Base-by-base conservation (phyloP, 2,329 filamentous ascomycete genomes). In the Lizonia empirigonia region DNA sequence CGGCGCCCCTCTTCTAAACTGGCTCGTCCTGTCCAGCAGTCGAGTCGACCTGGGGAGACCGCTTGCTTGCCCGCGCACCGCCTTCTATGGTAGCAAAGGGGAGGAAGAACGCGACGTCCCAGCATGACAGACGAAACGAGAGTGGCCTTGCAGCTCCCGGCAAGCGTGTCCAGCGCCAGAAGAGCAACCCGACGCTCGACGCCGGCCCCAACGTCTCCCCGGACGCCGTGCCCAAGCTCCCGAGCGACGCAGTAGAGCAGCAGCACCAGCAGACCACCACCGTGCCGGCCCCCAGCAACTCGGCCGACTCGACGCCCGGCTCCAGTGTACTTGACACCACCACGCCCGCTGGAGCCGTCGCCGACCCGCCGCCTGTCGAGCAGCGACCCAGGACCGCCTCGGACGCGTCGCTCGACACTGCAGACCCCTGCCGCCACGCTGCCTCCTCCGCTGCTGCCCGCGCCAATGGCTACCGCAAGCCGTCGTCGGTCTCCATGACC, bases 141-240 rank as follows among this genome's bases (percentile, higher is more conserved):
- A 91, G 90, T 87, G 91, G 90, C 70, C 81, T 91, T 74, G 88
- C 91, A 81, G 86, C 86, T 68, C 85, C 88, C 44, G 87, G 87
- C 62, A 90, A 86, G 80, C 86, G 86, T 73, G 78, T 86, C 65
- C 65, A 71, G 54, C 76, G 74, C 67, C 74, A 77, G 67, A 75
- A 74, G 63, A 78, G 76, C 60, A 75, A 78, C 74, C 64, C 73
- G 26, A 63, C 74, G 54, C 73, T 78, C 65, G 72, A 76, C 69
- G 74, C 70, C 64, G 64, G 70, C 61, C 61, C 68, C 63, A 76
- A 77, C 72, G 73, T 72, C 56, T n/a, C 58, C 71, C 39, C 58
- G 68, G 44, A 68, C 76, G 58, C 74, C 73, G 61, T 71, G 74
- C 59, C 49, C 41, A 23, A 37, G 36, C 41, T 41, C 36, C 19